Evolutionary conservation across 768 basidiomycete species (phyloP).

Genomic region (Trametes meyenii): DNA sequence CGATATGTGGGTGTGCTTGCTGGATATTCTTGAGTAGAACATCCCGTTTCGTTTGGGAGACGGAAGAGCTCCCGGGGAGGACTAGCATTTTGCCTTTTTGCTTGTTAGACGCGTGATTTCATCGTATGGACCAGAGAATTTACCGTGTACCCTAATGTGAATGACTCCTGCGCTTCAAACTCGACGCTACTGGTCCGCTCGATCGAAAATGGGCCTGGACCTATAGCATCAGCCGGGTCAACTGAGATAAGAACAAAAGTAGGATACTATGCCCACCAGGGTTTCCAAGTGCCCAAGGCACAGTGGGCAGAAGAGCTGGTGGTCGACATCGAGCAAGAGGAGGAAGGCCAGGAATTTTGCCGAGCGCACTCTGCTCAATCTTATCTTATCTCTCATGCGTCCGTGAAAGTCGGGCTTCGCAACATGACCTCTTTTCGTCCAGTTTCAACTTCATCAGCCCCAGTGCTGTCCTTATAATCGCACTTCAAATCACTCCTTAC

Average conservation of each 20-base stretch:
- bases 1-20: constrained; percentile 50
- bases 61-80: constrained; percentile 73
- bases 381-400: not conserved
- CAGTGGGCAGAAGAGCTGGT: not conserved
- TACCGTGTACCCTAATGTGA: no score
- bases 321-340: constrained; percentile 18
- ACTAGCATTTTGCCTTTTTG: constrained; percentile 61
- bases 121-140: no score
- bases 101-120: no score
- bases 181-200: no score
- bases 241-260: no score
- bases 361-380: not conserved
- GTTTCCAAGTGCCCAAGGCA: not conserved
- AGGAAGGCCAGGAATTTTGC: constrained; percentile 3
- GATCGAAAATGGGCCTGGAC: no score
- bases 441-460: no score
- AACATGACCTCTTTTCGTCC: no score
- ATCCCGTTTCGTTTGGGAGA: constrained; percentile 72
- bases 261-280: not conserved
- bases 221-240: not conserved
- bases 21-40: constrained; percentile 66
- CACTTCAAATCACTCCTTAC: no score
- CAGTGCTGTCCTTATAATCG: no score
- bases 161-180: no score
- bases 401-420: not conserved